Evolutionary conservation across 345 rosid species (phyloP).

Genomic region (Aquilaria malaccensis): DNA sequence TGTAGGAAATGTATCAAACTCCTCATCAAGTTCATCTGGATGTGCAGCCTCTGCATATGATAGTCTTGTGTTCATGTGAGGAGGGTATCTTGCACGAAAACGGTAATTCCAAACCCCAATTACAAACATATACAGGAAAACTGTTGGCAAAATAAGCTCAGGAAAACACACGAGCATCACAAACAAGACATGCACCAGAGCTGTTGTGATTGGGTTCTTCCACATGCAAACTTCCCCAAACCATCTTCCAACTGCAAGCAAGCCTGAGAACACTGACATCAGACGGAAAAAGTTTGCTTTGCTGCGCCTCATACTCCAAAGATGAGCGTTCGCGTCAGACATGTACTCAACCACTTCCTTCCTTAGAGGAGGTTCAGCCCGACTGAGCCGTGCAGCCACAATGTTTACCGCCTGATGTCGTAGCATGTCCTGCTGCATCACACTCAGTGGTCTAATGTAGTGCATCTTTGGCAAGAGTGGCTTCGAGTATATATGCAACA

Average conservation of each 20-base stretch:
- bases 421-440: constrained; percentile 70
- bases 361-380: constrained; percentile 85
- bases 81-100: constrained; percentile 71
- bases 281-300: constrained; percentile 81
- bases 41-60: constrained; percentile 61
- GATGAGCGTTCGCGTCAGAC: constrained; percentile 77
- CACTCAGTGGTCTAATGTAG: constrained; percentile 58
- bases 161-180: constrained; percentile 63
- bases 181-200: constrained; percentile 53
- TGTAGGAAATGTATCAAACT: constrained; percentile 82
- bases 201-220: constrained; percentile 67
- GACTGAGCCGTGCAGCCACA: constrained; percentile 69
- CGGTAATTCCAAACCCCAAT: constrained; percentile 83
- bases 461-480: constrained; percentile 95
- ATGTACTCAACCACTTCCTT: constrained; percentile 87
- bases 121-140: constrained; percentile 65
- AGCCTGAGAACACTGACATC: constrained; percentile 50
- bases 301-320: constrained; percentile 98
- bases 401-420: constrained; percentile 70
- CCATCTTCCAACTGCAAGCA: constrained; percentile 60
- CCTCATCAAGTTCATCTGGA: constrained; percentile 88
- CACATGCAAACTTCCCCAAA: constrained; percentile 81
- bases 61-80: constrained; percentile 79
- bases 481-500: constrained; percentile 50
- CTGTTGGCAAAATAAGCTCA: constrained; percentile 74